Percentiles rank a stretch among this genome's conserved stretches.
Conservation (phyloP, 2,329 filamentous ascomycete species). For the Dactylonectria estremocensis region DNA sequence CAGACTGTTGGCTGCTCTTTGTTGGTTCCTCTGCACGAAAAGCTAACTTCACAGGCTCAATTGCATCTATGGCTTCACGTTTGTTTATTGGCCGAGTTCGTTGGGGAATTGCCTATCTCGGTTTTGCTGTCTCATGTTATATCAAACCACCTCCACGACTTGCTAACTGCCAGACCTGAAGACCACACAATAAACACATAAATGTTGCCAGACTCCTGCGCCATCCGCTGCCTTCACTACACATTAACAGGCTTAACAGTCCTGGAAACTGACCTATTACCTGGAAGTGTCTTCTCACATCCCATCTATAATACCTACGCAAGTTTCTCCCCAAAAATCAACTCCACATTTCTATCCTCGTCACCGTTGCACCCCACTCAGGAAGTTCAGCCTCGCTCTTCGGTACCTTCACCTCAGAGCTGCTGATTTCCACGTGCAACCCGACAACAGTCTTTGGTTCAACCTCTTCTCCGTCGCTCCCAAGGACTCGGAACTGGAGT, state of each 20-base stretch:
- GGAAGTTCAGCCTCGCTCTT: constrained; percentile 47
- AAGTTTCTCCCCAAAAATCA: constrained; percentile 2
- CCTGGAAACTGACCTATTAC: background rate
- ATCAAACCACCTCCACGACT: background rate
- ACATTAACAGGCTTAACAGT: constrained; percentile 8
- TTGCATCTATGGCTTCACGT: no score
- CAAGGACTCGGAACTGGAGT: constrained; percentile 55
- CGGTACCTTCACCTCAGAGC: constrained; percentile 48
- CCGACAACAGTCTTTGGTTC: constrained; percentile 48
- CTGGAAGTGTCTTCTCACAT: background rate
- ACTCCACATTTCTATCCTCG: constrained; percentile 47
- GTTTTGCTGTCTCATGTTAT: background rate
- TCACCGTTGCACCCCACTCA: constrained; percentile 44
- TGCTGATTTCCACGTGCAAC: constrained; percentile 51
- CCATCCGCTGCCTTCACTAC: constrained; percentile 3
- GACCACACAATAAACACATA: background rate
- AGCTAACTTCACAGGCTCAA: no score
- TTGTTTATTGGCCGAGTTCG: no score
- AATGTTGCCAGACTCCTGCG: background rate
- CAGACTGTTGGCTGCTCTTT: background rate
- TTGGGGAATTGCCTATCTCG: no score
- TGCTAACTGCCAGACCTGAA: background rate
- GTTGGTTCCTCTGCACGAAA: no score
- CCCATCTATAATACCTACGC: background rate
- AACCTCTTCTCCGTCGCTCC: constrained; percentile 46